Conservation (phyloP, 2,329 filamentous ascomycete genomes). For the Neurospora sp. region DNA sequence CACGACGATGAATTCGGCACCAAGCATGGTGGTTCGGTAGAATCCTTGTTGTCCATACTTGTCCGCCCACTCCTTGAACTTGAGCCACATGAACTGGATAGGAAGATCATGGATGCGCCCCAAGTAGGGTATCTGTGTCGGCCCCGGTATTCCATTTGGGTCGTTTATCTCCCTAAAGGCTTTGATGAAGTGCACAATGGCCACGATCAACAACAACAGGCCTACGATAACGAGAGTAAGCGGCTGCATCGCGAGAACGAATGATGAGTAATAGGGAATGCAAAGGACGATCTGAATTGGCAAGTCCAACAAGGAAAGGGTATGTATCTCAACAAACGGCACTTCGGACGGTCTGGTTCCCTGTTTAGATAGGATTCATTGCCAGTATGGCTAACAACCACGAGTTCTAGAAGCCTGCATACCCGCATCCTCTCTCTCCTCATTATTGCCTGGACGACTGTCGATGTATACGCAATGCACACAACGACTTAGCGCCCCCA, state of each 20-base stretch:
- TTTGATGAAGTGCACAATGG: slow-evolving; percentile 15
- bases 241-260: neutral
- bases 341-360: neutral
- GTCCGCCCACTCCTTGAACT: slow-evolving; percentile 34
- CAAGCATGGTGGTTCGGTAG: slow-evolving; percentile 26
- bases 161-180: slow-evolving; percentile 23
- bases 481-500: neutral
- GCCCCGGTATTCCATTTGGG: slow-evolving; percentile 22
- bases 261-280: neutral
- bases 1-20: slow-evolving; percentile 30
- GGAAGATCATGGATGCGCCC: slow-evolving; percentile 35
- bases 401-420: neutral
- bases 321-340: neutral
- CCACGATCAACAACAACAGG: neutral
- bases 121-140: slow-evolving; percentile 24
- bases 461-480: neutral
- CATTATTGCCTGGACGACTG: neutral
- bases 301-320: neutral
- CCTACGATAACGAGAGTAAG: slow-evolving; percentile 1
- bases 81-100: slow-evolving; percentile 41
- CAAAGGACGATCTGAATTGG: neutral
- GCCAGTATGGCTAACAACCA: neutral
- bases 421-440: neutral
- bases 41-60: slow-evolving; percentile 23
- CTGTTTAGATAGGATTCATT: neutral